phyloP scores from a whole-genome alignment of 495 filamentous ascomycete species.

The Daldinia childiae region DNA sequence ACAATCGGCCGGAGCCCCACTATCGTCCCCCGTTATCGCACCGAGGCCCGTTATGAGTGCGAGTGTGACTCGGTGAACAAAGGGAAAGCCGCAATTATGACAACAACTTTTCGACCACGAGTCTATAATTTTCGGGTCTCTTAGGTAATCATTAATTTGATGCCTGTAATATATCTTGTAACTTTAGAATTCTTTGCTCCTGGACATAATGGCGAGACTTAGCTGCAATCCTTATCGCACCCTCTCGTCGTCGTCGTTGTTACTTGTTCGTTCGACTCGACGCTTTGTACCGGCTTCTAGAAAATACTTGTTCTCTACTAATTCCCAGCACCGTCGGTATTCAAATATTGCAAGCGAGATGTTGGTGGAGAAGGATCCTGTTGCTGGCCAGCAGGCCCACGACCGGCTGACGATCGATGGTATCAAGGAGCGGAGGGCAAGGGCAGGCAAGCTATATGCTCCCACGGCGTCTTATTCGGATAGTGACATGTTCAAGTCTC shows the following conservation, averaged over 20 bases:
- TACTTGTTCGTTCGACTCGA: slow-evolving; percentile 12
- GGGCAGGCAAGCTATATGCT: slow-evolving; percentile 71
- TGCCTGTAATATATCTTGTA: not conserved
- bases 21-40: slow-evolving; percentile 41
- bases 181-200: not conserved
- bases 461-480: slow-evolving; percentile 80
- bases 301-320: slow-evolving; percentile 3
- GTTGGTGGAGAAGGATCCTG: slow-evolving; percentile 22
- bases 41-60: slow-evolving; percentile 12
- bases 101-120: slow-evolving; percentile 1
- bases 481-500: slow-evolving; percentile 86
- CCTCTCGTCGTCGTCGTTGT: slow-evolving; percentile 14
- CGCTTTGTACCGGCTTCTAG: slow-evolving; percentile 8
- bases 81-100: slow-evolving; percentile 19
- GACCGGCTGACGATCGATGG: slow-evolving; percentile 76
- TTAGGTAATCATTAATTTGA: not conserved
- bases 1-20: slow-evolving; percentile 37
- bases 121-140: not conserved
- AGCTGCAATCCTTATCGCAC: slow-evolving; percentile 12
- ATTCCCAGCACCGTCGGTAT: slow-evolving; percentile 3
- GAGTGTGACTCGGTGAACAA: slow-evolving; percentile 32
- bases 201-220: slow-evolving; percentile 19
- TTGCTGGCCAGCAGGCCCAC: slow-evolving; percentile 49
- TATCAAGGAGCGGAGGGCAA: slow-evolving; percentile 73
- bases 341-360: slow-evolving; percentile 10